Conservation (phyloP, 2,329 filamentous ascomycete genomes). For the Blastomyces silverae region DNA sequence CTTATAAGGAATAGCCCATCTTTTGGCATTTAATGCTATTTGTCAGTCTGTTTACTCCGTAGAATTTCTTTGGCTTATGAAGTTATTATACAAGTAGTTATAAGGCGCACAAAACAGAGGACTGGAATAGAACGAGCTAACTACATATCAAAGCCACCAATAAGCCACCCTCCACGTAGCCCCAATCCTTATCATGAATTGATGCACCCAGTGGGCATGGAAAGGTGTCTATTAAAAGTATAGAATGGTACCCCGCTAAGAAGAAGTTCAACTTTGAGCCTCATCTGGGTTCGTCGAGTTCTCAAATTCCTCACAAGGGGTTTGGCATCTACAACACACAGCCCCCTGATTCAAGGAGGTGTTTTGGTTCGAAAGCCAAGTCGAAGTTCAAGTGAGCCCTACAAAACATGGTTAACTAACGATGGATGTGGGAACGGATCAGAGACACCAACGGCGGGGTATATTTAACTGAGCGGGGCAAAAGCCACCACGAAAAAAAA, state of each 20-base stretch:
- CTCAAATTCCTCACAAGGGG: not conserved
- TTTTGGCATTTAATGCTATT: not conserved
- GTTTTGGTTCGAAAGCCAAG: not conserved
- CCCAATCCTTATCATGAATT: not conserved
- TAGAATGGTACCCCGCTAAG: too few relatives aligned
- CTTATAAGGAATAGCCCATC: not conserved
- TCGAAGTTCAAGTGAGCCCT: not conserved
- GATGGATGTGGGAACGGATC: too few relatives aligned
- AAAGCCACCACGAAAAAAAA: too few relatives aligned
- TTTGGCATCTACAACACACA: not conserved
- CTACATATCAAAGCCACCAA: not conserved
- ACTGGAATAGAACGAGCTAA: not conserved
- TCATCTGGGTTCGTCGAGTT: not conserved
- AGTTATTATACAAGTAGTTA: too few relatives aligned
- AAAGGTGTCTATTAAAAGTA: too few relatives aligned
- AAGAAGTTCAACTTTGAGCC: too few relatives aligned
- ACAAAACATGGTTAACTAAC: not conserved
- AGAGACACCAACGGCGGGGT: too few relatives aligned
- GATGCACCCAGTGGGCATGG: not conserved
- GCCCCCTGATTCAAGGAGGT: not conserved
- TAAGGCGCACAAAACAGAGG: not conserved
- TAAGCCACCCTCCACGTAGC: not conserved
- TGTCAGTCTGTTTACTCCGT: not conserved
- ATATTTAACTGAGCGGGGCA: too few relatives aligned
- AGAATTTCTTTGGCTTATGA: not conserved